Conservation (phyloP, 1,284 basidiomycete species). For the Wallemia ichthyophaga region DNA sequence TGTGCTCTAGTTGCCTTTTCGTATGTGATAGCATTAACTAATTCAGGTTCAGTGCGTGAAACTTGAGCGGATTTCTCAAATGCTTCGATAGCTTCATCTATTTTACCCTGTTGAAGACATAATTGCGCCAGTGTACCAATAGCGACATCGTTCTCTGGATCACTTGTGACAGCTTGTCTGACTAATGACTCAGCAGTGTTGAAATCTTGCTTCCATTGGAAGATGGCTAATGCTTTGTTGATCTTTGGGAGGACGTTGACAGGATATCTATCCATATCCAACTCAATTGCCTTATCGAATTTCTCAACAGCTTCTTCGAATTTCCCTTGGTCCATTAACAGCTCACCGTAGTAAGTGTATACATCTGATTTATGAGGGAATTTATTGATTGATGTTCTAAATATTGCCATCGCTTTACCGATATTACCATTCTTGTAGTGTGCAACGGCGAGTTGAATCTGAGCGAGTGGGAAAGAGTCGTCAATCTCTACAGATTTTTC, state of each 20-base stretch:
- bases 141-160: conserved; percentile 84
- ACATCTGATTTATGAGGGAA: conserved; percentile 65
- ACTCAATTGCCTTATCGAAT: conserved; percentile 72
- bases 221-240: conserved; percentile 85
- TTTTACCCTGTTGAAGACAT: conserved; percentile 64
- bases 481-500: conserved; percentile 59
- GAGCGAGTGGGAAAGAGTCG: conserved; percentile 61
- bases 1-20: conserved; percentile 45
- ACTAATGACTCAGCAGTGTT: conserved; percentile 55
- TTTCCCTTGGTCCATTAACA: conserved; percentile 70
- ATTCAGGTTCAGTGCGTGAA: conserved; percentile 68
- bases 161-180: conserved; percentile 55
- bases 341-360: conserved; percentile 79
- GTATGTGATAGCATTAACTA: conserved; percentile 38
- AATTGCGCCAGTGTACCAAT: conserved; percentile 87
- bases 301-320: conserved; percentile 78
- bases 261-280: conserved; percentile 40
- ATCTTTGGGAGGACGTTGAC: conserved; percentile 78
- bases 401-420: conserved; percentile 57
- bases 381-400: conserved; percentile 44
- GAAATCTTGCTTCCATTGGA: conserved; percentile 85
- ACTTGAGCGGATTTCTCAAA: conserved; percentile 61
- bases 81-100: conserved; percentile 58
- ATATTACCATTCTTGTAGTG: conserved; percentile 70
- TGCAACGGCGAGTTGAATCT: conserved; percentile 89